Evolutionary conservation across 1,284 basidiomycete species (phyloP).

Genomic region (Ceratobasidium sp.): DNA sequence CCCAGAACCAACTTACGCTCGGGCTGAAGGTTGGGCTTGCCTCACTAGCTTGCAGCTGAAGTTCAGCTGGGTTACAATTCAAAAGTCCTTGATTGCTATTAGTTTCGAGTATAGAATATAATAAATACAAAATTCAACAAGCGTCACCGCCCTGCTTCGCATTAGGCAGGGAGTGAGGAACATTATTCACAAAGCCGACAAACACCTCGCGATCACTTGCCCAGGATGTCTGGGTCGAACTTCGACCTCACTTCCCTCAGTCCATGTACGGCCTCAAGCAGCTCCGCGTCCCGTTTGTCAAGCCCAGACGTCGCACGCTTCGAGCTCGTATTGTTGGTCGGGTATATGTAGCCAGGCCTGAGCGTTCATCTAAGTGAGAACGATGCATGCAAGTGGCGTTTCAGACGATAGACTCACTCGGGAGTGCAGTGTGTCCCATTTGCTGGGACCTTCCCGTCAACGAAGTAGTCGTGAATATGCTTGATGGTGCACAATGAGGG

Average conservation of each 20-base stretch:
- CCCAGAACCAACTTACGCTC: no score
- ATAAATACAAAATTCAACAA: no score
- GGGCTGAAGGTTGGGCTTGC: no score
- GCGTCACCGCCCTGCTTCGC: no score
- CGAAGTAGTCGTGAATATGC: slow-evolving; percentile 49
- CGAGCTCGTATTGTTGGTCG: slow-evolving; percentile 3
- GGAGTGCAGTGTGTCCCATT: slow-evolving; percentile 49
- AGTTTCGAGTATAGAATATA: no score
- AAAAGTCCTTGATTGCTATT: no score
- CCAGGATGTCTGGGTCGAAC: neutral
- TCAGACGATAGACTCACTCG: slow-evolving; percentile 13
- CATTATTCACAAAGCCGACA: no score
- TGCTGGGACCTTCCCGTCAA: slow-evolving; percentile 50
- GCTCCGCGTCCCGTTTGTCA: slow-evolving; percentile 9
- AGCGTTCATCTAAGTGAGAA: neutral
- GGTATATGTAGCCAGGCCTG: slow-evolving; percentile 34
- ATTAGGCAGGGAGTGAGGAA: no score
- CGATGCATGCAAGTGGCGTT: neutral
- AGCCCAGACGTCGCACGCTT: neutral
- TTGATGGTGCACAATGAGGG: slow-evolving; percentile 52
- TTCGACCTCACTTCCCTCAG: neutral
- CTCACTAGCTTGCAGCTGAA: no score
- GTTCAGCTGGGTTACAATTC: no score
- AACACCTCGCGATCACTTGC: no score
- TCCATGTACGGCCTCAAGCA: neutral